A percentile compares a stretch with the other conserved stretches of the same genome.
Evolutionary conservation across 108 stramenopile species (phyloP).

Genomic region (Discostella pseudostelligera): DNA sequence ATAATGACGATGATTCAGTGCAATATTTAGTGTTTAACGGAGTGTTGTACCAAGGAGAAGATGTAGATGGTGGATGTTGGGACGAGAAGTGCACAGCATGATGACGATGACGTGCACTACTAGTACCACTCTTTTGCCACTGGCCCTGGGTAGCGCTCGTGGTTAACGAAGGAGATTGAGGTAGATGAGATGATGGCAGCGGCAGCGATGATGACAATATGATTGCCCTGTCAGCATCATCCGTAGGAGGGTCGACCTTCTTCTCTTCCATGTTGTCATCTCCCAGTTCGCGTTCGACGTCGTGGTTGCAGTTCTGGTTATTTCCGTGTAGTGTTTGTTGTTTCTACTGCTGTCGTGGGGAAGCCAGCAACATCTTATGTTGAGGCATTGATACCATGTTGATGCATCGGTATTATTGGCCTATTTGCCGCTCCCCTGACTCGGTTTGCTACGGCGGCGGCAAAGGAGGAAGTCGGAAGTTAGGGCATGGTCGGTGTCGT

Average conservation of each 20-base stretch:
- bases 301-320: neutral
- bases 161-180: too few species aligned
- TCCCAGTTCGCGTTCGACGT: neutral
- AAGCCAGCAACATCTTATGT: too few species aligned
- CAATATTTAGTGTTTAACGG: neutral
- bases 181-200: neutral
- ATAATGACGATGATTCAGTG: neutral
- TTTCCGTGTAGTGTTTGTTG: neutral
- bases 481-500: too few species aligned
- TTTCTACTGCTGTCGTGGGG: neutral
- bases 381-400: neutral
- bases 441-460: too few species aligned
- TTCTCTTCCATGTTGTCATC: constrained; percentile 4
- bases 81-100: neutral
- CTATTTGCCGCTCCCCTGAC: too few species aligned
- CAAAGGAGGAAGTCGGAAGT: too few species aligned
- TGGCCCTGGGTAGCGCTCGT: too few species aligned
- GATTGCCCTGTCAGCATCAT: neutral
- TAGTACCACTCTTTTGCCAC: too few species aligned
- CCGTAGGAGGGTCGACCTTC: neutral
- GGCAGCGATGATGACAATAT: neutral
- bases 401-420: too few species aligned
- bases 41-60: neutral
- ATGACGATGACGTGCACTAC: neutral
- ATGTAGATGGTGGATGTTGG: neutral